Percentiles rank a stretch among this genome's conserved stretches.
Evolutionary conservation across 768 basidiomycete species (phyloP).

Genomic region (Termitomyces sp.): DNA sequence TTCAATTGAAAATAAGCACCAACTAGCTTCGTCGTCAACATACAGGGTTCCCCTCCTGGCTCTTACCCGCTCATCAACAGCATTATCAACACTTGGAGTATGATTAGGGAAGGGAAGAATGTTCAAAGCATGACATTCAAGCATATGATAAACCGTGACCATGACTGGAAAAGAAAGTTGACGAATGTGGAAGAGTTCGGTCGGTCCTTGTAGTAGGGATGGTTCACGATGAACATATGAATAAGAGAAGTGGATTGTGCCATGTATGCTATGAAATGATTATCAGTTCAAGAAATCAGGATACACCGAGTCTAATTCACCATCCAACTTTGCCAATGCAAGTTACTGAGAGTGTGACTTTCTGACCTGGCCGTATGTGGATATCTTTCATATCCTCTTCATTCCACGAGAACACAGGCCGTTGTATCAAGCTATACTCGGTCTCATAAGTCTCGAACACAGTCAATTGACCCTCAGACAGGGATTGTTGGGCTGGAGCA

Average conservation of each 20-base stretch:
- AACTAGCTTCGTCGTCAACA: slow-evolving; percentile 48
- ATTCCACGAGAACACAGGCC: slow-evolving; percentile 79
- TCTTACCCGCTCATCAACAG: slow-evolving; percentile 15
- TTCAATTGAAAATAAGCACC: slow-evolving; percentile 87
- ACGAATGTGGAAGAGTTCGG: slow-evolving; percentile 73
- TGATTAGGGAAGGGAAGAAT: slow-evolving; percentile 56
- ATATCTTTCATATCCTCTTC: slow-evolving; percentile 45
- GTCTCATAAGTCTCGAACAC: slow-evolving; percentile 89
- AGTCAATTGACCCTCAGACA: slow-evolving; percentile 75
- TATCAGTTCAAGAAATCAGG: slow-evolving; percentile 9
- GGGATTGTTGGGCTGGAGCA: slow-evolving; percentile 62
- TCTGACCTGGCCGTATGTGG: slow-evolving; percentile 64
- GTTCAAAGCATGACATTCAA: slow-evolving; percentile 83
- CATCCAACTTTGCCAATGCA: slow-evolving; percentile 92
- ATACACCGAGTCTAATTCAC: slow-evolving; percentile 40
- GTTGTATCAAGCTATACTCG: slow-evolving; percentile 71
- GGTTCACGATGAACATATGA: slow-evolving; percentile 51
- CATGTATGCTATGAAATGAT: slow-evolving; percentile 53
- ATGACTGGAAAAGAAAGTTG: slow-evolving; percentile 84
- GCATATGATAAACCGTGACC: slow-evolving; percentile 93
- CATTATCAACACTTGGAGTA: slow-evolving; percentile 15
- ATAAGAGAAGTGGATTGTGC: slow-evolving; percentile 81
- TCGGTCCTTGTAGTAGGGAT: slow-evolving; percentile 17
- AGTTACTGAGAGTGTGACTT: slow-evolving; percentile 56
- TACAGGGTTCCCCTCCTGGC: slow-evolving; percentile 24